Evolutionary conservation across 345 rosid species (phyloP), one percentile per base, ranked within the genome.

Genomic region (Hibiscus trionum): DNA sequence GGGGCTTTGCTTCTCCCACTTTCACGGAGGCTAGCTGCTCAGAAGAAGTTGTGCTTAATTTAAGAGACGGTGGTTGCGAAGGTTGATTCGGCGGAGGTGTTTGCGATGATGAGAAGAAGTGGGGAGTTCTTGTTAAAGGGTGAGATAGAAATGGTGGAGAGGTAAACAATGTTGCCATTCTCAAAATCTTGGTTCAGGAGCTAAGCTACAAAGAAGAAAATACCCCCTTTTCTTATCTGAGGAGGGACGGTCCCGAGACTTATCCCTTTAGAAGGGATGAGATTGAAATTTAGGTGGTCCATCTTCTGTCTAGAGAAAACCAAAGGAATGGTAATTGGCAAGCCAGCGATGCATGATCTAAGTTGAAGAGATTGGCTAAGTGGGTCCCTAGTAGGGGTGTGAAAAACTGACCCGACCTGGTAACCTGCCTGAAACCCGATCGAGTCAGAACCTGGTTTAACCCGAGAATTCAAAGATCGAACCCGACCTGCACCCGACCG

Each of bases 21-120:
- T 79, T 31, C 1, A 74, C 67, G 1, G 87, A 56, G 26, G 52
- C 73, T 21, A 71, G 85, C 73, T 78, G 80, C 76, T 81, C 78
- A 59, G 62, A 26, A 26, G 35, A 58, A 58, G 62, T 59, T 59
- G 62, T 11, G 37, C 8, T 59, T 59, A 59, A 26, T 12, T 27
- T 59, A 11, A 16, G 62, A 27, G 62, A 58, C 5, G 62, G 37
- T 59, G 62, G 59, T 7, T 55, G 24, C 4, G 27, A 8, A 16
- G 88, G 81, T 73, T 79, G 81, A 56, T 76, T 72, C 5, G 78
- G 79, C 16, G 80, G 77, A 59, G 84, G 56, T 24, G 80, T 4
- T 59, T 74, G 77, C 11, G 88, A 59, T 27, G 64, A 55, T 15
- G 75, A 37, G 19, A 35, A 49, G 59, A 72, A 72, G 61, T n/a